Base-by-base conservation (phyloP, 1,284 basidiomycete species). In the Ceratobasidium theobromae region DNA sequence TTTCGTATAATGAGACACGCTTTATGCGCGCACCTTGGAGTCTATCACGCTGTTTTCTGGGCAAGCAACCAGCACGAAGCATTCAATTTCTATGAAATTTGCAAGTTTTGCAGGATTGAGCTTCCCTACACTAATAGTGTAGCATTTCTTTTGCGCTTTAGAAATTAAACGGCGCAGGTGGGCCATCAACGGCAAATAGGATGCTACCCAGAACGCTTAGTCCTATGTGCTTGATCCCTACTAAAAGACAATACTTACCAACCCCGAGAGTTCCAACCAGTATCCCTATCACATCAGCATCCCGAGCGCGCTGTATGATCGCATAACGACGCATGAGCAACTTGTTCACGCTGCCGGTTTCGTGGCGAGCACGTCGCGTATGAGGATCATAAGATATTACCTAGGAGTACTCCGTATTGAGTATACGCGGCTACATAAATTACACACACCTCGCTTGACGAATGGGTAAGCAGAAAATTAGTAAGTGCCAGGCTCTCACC, bases 61-160 rank as follows among this genome's bases (percentile, higher is more conserved):
- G 76, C 96, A 99, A 0, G 95, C 95, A 0, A 98, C 89, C 66
- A 98, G 82, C 4, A 99, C 89, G 73, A 95, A 99, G 73, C 94
- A 95, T 74, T 98, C 96, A 55, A 99, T 89, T 75, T 98, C 95
- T 72, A 93, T 84, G 75, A 98, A 98, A 75, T 99, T 99, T 11
- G 89, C 96, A 33, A 99, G 81, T 74, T 99, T 99, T 16, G 95
- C 86, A 0, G 96, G 96, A 72, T 94, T 98, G 65, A 98, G 82
- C 76, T 98, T 95, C 32, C 97, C 97, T 0, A 99, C 96, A 53
- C 88, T 92, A 72, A 99, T 87, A 0, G 96, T 98, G 76, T 99
- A 99, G 69, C 85, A 87, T 75, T 97, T 98, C 77, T 93, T 94
- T 68, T 84, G 84, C 0, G 85, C 81, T 41, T 79, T 79, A 1